Percentiles rank a stretch among this genome's conserved stretches.
Evolutionary conservation across 805 yeast genomes (phyloP).

Genomic region (Pichia scutulata): DNA sequence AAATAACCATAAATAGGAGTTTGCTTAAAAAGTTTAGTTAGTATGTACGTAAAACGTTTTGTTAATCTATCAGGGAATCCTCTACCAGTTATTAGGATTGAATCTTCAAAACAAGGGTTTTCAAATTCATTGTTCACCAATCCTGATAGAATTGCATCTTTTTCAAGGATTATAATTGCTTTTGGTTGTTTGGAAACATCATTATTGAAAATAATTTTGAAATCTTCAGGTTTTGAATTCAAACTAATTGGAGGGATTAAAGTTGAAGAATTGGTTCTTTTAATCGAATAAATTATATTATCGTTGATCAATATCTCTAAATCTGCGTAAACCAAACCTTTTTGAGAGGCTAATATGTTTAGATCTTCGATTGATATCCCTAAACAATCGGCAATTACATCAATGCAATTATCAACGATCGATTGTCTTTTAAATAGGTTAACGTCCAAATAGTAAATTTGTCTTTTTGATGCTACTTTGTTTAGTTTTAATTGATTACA

Average conservation of each 20-base stretch:
- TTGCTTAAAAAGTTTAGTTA: constrained; percentile 16
- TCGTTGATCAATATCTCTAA: neutral
- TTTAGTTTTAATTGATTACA: constrained; percentile 8
- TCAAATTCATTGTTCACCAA: constrained; percentile 13
- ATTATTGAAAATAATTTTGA: constrained; percentile 6
- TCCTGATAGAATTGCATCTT: constrained; percentile 41
- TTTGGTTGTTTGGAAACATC: constrained; percentile 12
- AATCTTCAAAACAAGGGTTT: neutral
- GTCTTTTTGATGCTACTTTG: constrained; percentile 39
- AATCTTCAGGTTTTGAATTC: constrained; percentile 14
- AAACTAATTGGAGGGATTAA: constrained; percentile 36
- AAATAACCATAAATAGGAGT: constrained; percentile 41
- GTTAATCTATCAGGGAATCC: constrained; percentile 62
- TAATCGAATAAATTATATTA: neutral
- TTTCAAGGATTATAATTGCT: constrained; percentile 40
- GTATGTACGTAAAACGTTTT: constrained; percentile 26
- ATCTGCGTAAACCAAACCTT: constrained; percentile 43
- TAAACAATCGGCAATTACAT: constrained; percentile 32
- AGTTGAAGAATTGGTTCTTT: constrained; percentile 8
- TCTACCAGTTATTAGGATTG: constrained; percentile 45
- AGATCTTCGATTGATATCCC: constrained; percentile 31
- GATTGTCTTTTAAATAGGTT: constrained; percentile 40
- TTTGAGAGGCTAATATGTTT: constrained; percentile 45
- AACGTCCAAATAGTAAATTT: constrained; percentile 52
- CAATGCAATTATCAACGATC: constrained; percentile 33